These are phyloP conservation scores for Penicillium robsamsonii DNA, from an alignment of 495 filamentous ascomycete species.

Conservation along the genomic window DNA sequence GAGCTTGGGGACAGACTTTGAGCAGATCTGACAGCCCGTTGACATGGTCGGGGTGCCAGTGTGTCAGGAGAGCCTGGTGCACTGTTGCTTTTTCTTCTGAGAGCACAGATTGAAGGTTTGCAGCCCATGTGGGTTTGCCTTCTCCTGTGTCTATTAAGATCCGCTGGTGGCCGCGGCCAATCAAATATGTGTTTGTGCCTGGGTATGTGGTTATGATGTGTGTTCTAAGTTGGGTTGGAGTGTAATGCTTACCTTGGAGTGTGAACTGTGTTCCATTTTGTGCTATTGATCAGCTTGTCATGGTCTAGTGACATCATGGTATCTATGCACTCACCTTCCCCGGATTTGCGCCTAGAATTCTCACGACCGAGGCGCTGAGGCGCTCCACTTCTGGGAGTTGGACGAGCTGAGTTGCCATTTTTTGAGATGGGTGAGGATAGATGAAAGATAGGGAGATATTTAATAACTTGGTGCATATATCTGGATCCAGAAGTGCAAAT, in stretches of 20 bases:
- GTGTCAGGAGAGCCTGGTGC: constrained; percentile 68
- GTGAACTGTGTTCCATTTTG: constrained; percentile 41
- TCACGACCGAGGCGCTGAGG: constrained; percentile 63
- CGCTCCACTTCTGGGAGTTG: constrained; percentile 63
- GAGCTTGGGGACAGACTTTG: constrained; percentile 54
- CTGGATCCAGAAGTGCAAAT: background rate
- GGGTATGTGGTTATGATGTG: constrained; percentile 9
- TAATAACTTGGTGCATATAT: background rate
- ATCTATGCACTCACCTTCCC: constrained; percentile 55
- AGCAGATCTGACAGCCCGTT: constrained; percentile 69
- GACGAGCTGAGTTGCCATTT: constrained; percentile 49
- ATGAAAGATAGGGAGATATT: background rate
- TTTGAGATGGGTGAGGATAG: background rate
- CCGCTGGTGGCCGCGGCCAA: constrained; percentile 65
- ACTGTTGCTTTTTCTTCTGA: constrained; percentile 63
- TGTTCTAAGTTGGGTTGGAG: background rate
- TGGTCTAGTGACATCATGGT: background rate
- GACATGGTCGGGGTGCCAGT: constrained; percentile 88
- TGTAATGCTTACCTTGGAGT: constrained; percentile 44
- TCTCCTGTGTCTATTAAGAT: constrained; percentile 81
- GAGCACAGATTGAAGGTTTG: constrained; percentile 60
- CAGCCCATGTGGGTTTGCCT: constrained; percentile 59
- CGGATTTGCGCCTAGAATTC: constrained; percentile 79
- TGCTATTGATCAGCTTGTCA: constrained; percentile 4
- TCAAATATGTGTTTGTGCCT: constrained; percentile 85